Evolutionary conservation across 257 asterid species (phyloP), one percentile per base, ranked within the genome.

Genomic region (Solanum peruvianum): DNA sequence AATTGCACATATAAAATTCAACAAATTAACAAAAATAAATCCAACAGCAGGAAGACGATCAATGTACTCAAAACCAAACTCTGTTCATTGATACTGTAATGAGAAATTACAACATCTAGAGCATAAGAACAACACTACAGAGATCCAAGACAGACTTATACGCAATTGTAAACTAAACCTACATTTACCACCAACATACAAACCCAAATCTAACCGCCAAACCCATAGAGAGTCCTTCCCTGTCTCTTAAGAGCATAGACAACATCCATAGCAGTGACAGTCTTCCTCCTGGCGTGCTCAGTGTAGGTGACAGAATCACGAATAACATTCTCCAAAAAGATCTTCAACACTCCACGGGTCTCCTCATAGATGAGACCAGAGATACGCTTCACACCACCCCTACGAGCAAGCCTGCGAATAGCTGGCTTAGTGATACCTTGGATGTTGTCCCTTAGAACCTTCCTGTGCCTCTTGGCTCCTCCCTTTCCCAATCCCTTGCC

Each of bases 341-440:
- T 91, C 91, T 91, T 91, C 6, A 91, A 67, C 1, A 91, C 93
- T 1, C 93, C 93, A 8, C 92, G 90, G 6, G 93, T 91, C 75
- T 91, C 93, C 47, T 91, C 93, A 27, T 91, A 91, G 82, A 91
- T 91, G 41, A 91, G 64, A 7, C 93, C 92, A 3, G 89, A 86
- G 21, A 91, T 91, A 14, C 93, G 85, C 92, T 91, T 91, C 56
- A 91, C 93, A 6, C 93, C 92, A 3, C 93, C 92, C 56, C 93
- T 91, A 12, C 93, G 87, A 2, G 93, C 93, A 31, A 90, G 84
- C 33, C 93, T 87, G 3, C 93, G 89, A 25, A 91, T 91, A 0
- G 92, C 92, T 0, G 93, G 92, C 91, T 90, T 90, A 1, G 93
- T 91, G 39, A 91, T 91, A 2, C 93, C 93, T 62, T 91, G 92